Evolutionary conservation across 768 basidiomycete species (phyloP).

Genomic region (Kwoniella dendrophila): DNA sequence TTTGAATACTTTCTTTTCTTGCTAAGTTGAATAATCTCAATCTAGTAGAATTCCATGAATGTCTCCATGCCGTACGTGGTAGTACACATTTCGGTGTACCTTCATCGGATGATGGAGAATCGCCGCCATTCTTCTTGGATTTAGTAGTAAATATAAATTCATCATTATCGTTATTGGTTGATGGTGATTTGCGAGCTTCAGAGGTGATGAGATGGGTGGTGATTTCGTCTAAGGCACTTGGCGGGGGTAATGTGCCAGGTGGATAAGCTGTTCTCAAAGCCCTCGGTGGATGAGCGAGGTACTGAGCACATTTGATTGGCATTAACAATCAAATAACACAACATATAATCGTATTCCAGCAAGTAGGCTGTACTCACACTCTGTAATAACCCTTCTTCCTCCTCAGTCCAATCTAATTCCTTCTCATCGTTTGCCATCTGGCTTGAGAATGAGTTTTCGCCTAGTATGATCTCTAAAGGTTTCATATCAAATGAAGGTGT

Average conservation of each 20-base stretch:
- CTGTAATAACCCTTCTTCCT: slow-evolving; percentile 40
- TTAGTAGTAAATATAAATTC: slow-evolving; percentile 10
- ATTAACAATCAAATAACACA: not conserved
- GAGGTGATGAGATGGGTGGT: slow-evolving; percentile 41
- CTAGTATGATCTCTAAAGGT: slow-evolving; percentile 11
- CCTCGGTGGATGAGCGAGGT: slow-evolving; percentile 39
- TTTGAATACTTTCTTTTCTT: slow-evolving; percentile 40
- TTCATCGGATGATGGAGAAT: slow-evolving; percentile 1
- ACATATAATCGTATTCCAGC: not conserved
- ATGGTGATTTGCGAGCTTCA: slow-evolving; percentile 28
- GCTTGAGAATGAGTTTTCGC: slow-evolving; percentile 3
- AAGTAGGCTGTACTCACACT: slow-evolving; percentile 28
- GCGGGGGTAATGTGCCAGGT: slow-evolving; percentile 47
- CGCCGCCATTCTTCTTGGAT: slow-evolving; percentile 1
- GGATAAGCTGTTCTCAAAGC: slow-evolving; percentile 41
- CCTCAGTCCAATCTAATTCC: slow-evolving; percentile 37
- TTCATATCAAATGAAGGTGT: slow-evolving; percentile 36
- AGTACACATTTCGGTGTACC: slow-evolving; percentile 12
- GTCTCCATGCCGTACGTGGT: slow-evolving; percentile 29
- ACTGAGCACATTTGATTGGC: no score
- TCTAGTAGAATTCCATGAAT: slow-evolving; percentile 45
- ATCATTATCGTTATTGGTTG: slow-evolving; percentile 3
- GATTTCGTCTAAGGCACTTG: slow-evolving; percentile 44
- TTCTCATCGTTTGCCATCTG: not conserved
- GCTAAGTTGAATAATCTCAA: slow-evolving; percentile 43